These are phyloP conservation scores for Candida rishiriensis DNA, from an alignment of 805 yeast species.

Conservation along the genomic window DNA sequence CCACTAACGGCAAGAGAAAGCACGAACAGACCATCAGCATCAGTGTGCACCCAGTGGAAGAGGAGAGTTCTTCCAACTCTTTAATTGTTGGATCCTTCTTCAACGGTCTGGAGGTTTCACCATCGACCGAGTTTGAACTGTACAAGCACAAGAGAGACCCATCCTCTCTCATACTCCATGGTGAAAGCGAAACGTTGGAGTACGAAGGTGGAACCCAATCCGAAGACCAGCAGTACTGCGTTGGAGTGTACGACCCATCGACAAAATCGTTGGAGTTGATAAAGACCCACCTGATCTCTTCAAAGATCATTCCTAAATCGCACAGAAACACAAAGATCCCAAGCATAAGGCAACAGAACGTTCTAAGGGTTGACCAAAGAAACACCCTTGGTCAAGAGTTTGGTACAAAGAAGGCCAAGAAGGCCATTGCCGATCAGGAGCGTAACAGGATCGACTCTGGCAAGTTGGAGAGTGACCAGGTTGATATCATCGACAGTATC, in stretches of 20 bases:
- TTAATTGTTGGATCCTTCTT: slow-evolving; percentile 68
- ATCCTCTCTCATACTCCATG: slow-evolving; percentile 56
- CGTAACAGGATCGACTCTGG: slow-evolving; percentile 85
- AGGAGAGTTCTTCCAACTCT: slow-evolving; percentile 36
- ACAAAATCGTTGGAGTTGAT: slow-evolving; percentile 59
- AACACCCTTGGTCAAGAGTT: slow-evolving; percentile 90
- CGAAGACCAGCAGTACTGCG: slow-evolving; percentile 50
- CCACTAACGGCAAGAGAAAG: slow-evolving; percentile 24
- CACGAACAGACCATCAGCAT: slow-evolving; percentile 28
- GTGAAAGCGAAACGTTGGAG: slow-evolving; percentile 68
- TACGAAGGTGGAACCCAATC: slow-evolving; percentile 55
- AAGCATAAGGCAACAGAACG: slow-evolving; percentile 49
- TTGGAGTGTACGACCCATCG: slow-evolving; percentile 76
- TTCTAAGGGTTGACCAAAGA: slow-evolving; percentile 55
- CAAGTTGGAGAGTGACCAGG: slow-evolving; percentile 60
- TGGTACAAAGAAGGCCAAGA: slow-evolving; percentile 95
- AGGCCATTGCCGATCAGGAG: slow-evolving; percentile 75
- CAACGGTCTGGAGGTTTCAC: slow-evolving; percentile 67
- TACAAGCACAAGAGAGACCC: slow-evolving; percentile 44
- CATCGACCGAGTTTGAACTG: slow-evolving; percentile 55
- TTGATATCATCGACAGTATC: slow-evolving; percentile 79
- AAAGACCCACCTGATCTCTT: slow-evolving; percentile 55
- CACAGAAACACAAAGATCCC: slow-evolving; percentile 59
- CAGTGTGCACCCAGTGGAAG: slow-evolving; percentile 28
- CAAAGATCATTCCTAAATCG: slow-evolving; percentile 59